Evolutionary conservation across 1,139 yeast genomes (phyloP), one percentile per base, ranked within the genome.

Genomic region (Geotrichum aggregatum): DNA sequence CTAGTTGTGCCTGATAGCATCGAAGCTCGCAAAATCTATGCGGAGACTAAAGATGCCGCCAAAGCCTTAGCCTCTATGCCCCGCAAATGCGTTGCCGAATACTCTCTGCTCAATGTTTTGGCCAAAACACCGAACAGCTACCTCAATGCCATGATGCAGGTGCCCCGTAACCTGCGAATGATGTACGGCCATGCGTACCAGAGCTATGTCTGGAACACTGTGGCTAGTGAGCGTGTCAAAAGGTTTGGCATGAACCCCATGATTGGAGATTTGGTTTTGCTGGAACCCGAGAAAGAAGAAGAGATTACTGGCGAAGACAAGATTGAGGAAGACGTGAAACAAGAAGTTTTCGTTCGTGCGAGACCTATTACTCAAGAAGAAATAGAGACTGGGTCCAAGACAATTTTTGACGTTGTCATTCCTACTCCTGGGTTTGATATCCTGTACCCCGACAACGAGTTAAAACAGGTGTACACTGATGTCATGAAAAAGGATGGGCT

Each of bases 181-280:
- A 92, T 94, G 95, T 94, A 94, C 66, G 96, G 85, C 1, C 99
- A 94, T 70, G 96, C 98, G 1, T 94, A 94, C 66, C 98, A 94
- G 70, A 88, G 97, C 57, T 92, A 84, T 63, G 79, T 94, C 41
- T 94, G 98, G 99, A 94, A 94, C 65, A 67, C 76, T 54, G 95
- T 84, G 21, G 94, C 91, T 0, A 84, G 95, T 52, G 80, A 79
- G 61, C 77, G 98, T 65, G 74, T 89, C 50, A 81, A 79, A 61
- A 66, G 82, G 54, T 84, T 77, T 69, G 98, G 98, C 0, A 64
- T 80, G 57, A 69, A 76, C 31, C 80, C 86, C 26, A 83, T 85
- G 52, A 84, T 74, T 43, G 99, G 98, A 22, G 99, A 94, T 66
- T 75, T 94, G 60, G 88, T 91, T 1, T 65, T 83, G 21, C 79